Evolutionary conservation across 192 early-diverging fungal species (phyloP), one percentile per base, ranked within the genome.

Genomic region (Lunasporangiospora selenospora): DNA sequence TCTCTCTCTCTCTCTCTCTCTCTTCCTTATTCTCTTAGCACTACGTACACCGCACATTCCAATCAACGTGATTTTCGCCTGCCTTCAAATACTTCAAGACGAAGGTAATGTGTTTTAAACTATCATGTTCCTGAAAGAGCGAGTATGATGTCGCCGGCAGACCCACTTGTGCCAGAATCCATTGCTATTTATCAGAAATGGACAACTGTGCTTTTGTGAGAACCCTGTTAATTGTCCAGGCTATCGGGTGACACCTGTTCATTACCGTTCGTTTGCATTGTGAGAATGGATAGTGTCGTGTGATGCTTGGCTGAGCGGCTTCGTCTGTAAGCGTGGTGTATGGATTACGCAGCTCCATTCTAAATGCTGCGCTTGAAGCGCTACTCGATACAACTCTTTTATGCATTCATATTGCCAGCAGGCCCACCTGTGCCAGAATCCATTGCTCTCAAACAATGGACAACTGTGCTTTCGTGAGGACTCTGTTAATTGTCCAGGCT

Each of bases 201-300:
- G 34, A 39, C 37, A 54, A 54, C 52, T 54, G 52, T 54, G 38
- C 38, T 54, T 16, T 16, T 9, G n/a, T 38, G 38, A 38, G 52
- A 38, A 54, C 52, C 34, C 52, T 54, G 52, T 54, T 26, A 54
- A 39, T 54, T 40, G 52, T 40, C 38, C 52, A 40, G 38, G 52
- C 52, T 54, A 54, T 54, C 52, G 52, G 52, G 38, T 54, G 52
- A 54, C 52, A 26, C 52, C 52, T 54, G 38, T 54, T 40, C 34
- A 54, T 21, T 39, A 24, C 37, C 52, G 27, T 40, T 54, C 52
- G 52, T 40, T 54, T 54, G 52, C 52, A 54, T 54, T 54, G 37
- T 54, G 52, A 54, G 52, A 54, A 40, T 40, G 38, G 16, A 40
- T 40, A 21, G 16, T 54, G 38, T 26, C n/a, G 52, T 54, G 52